These are phyloP conservation scores for Paramecium sonneborni DNA, from an alignment of 73 alveolate species.

Conservation along the genomic window DNA sequence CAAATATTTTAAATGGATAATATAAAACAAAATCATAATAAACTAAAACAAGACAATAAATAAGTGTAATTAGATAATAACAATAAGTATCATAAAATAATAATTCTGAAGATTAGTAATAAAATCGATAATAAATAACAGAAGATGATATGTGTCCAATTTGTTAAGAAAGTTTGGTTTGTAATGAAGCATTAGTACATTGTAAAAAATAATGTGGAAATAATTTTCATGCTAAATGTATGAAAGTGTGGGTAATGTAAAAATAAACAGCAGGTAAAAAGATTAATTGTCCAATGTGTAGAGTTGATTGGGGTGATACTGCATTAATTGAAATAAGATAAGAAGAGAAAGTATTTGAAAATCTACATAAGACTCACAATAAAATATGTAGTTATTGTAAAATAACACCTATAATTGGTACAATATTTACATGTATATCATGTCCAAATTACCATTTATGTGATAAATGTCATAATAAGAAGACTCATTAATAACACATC, in stretches of 20 bases:
- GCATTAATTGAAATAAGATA: conserved; percentile 47
- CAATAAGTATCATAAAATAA: background rate
- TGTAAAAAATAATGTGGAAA: conserved; percentile 70
- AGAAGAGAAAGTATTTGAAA: background rate
- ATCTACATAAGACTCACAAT: background rate
- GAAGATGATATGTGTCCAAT: conserved; percentile 66
- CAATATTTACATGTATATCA: background rate
- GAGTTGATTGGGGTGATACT: conserved; percentile 63
- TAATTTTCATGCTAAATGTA: conserved; percentile 70
- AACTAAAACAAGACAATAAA: background rate
- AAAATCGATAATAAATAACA: background rate
- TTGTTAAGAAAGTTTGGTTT: conserved; percentile 52
- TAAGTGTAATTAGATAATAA: conserved; percentile 13
- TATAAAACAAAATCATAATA: background rate
- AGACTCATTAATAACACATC: background rate
- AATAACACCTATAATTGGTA: conserved; percentile 26
- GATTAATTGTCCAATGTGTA: conserved; percentile 67
- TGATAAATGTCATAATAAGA: conserved; percentile 15
- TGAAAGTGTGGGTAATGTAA: conserved; percentile 71
- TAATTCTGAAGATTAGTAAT: background rate
- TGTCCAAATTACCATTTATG: conserved; percentile 41
- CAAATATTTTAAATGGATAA: conserved; percentile 16
- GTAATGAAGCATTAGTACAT: conserved; percentile 59
- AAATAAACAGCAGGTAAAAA: conserved; percentile 53
- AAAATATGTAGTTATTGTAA: conserved; percentile 9